Conservation (phyloP, 306 rosid species). For the Corylus americana region DNA sequence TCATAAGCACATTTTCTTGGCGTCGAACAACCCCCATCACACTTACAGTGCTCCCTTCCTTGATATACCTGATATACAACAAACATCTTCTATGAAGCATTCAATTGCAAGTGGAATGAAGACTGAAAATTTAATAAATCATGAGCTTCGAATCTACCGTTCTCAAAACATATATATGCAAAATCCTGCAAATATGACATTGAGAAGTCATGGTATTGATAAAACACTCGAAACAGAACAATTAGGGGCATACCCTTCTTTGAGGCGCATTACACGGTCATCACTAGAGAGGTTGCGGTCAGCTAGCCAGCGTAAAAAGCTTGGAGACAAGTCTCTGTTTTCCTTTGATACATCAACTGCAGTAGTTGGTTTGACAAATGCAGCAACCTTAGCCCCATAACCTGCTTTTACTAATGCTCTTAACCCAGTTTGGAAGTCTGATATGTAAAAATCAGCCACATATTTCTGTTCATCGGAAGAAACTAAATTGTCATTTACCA, state of each 20-base stretch:
- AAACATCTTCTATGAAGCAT: conserved; percentile 16
- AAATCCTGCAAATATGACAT: background rate
- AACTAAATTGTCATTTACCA: conserved; percentile 14
- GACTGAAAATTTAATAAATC: background rate
- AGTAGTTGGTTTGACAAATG: conserved; percentile 81
- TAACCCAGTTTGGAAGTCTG: conserved; percentile 94
- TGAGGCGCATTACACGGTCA: conserved; percentile 86
- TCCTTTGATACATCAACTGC: conserved; percentile 71
- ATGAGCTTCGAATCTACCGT: background rate
- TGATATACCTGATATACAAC: conserved; percentile 63
- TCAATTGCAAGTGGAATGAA: background rate
- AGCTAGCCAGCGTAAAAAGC: conserved; percentile 84
- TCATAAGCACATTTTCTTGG: conserved; percentile 91
- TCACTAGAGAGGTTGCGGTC: conserved; percentile 85
- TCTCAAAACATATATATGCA: too few relatives aligned
- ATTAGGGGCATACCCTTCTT: conserved; percentile 76
- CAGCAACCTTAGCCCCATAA: conserved; percentile 88
- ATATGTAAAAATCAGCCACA: conserved; percentile 86
- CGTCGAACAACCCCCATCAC: conserved; percentile 94
- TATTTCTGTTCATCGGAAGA: conserved; percentile 62
- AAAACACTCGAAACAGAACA: background rate
- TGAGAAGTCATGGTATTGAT: background rate
- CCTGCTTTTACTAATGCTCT: conserved; percentile 97
- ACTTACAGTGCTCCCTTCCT: conserved; percentile 96
- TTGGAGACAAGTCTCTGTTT: conserved; percentile 81